Evolutionary conservation across 176 grass and related monocot genomes (phyloP), one percentile per base, ranked within the genome.

Genomic region (Lolium multiflorum): DNA sequence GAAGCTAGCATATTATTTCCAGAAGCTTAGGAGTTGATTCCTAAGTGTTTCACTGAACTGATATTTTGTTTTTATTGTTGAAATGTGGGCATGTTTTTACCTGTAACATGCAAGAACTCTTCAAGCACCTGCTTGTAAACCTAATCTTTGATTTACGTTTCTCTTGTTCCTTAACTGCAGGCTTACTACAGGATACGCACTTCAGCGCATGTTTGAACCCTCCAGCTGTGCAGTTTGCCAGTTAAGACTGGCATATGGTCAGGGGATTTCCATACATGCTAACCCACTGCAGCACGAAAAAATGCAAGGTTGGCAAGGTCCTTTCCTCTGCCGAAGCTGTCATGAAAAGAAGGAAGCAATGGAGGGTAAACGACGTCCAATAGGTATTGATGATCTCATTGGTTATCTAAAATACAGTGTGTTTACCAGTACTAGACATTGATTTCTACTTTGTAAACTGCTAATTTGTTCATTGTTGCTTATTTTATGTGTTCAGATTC

Each of bases 291-390:
- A 91, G 62, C 57, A 82, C 24, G 88, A 77, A 81, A 96, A 94
- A 80, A 83, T 90, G 64, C 91, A 71, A 64, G 90, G 90, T 17
- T 99, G 94, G 94, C 88, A 94, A 75, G 97, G 97, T 11, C 97
- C 97, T 48, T 96, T 99, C 83, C 92, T 96, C 21, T 99, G 97
- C 83, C 66, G 25, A 49, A 85, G 89, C 67, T 99, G 97, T 67
- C 92, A 99, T 65, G 58, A 91, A 44, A 99, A 96, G 71, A 96
- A 92, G 77, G 92, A 94, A 73, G 97, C 97, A 62, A 99, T 99
- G 94, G 94, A 98, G 60, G 93, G 97, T 11, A 99, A 94, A 91
- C 71, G 54, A 31, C 80, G 21, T 76, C 83, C 77, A 35, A 86
- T 73, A 89, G 97, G 92, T 96, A 85, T 67, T 51, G 10, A 13